These are phyloP conservation scores for Coleophoma eucalyptorum DNA, from an alignment of 2,329 filamentous ascomycete species.

Conservation along the genomic window DNA sequence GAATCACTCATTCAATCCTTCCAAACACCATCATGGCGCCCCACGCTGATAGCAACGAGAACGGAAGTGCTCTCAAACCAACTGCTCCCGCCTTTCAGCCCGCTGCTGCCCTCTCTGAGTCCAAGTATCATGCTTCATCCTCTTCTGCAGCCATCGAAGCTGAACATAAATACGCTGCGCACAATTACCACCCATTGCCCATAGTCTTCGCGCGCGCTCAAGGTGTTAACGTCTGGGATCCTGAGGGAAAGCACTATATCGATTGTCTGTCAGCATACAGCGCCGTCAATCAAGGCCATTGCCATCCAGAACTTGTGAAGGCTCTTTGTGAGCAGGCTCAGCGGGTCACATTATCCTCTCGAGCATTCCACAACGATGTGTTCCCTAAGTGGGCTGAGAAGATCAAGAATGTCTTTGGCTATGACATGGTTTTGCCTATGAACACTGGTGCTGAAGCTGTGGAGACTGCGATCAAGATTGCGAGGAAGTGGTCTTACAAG, in stretches of 20 bases:
- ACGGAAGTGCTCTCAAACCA: slow-evolving; percentile 30
- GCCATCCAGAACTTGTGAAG: slow-evolving; percentile 92
- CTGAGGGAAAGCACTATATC: slow-evolving; percentile 90
- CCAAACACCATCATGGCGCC: slow-evolving; percentile 45
- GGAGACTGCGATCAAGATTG: slow-evolving; percentile 94
- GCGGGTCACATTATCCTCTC: slow-evolving; percentile 84
- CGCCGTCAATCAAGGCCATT: slow-evolving; percentile 97
- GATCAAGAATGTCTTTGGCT: slow-evolving; percentile 83
- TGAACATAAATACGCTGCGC: slow-evolving; percentile 83
- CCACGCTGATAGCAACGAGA: slow-evolving; percentile 44
- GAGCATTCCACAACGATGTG: slow-evolving; percentile 97
- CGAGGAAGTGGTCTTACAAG: slow-evolving; percentile 97
- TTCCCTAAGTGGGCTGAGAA: slow-evolving; percentile 95
- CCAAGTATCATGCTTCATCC: slow-evolving; percentile 69
- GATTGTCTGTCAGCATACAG: slow-evolving; percentile 98
- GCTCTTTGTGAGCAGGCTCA: slow-evolving; percentile 85
- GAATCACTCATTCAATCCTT: neutral
- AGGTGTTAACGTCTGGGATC: slow-evolving; percentile 92
- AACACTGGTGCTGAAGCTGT: slow-evolving; percentile 96
- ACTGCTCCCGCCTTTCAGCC: slow-evolving; percentile 27
- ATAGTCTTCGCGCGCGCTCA: slow-evolving; percentile 86
- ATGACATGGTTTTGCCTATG: slow-evolving; percentile 98
- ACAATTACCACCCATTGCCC: slow-evolving; percentile 98
- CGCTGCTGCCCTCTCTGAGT: slow-evolving; percentile 16
- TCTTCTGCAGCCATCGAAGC: slow-evolving; percentile 74